Base-by-base conservation (phyloP, 73 alveolate species). In the Symbiodinium natans region DNA sequence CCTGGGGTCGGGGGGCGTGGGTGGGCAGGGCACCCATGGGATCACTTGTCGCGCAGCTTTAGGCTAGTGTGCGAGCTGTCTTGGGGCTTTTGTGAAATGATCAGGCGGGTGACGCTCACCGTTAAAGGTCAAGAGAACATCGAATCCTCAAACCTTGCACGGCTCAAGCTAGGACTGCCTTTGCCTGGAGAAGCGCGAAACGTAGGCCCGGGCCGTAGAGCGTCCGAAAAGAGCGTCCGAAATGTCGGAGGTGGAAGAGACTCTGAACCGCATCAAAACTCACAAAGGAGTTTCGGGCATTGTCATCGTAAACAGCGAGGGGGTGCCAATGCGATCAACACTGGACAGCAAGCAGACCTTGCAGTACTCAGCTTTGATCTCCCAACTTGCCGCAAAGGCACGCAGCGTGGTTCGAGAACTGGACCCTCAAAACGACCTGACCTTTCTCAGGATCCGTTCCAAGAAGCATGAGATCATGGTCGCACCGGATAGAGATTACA, bases 401-500 rank as follows among this genome's bases (percentile, higher is more conserved):
- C 92, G 99, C 54, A 99, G 99, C 77, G 99, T 99, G 40, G 99
- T 99, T 75, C 84, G 99, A 23, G 99, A 99, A 86, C 97, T 99
- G 74, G 98, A 92, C 74, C 99, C 99, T 13, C 99, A 99, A 99
- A 99, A 99, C 94, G 99, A 99, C 99, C 99, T 99, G 99, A 99
- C 99, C 80, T 99, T 99, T 99, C 99, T 99, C 93, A 99, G 99
- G 83, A 92, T 92, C 43, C 99, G 99, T 82, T 99, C 99, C 41
- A 99, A 99, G 99, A 99, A 99, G 92, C 99, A 99, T 92, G 99
- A 99, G 99, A 99, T 99, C 92, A 95, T 99, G 99, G 99, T 99
- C 42, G 99, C 99, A 8, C 99, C 99, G 19, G 99, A 99, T 93
- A 99, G 99, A 92, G 99, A 99, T 38, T 99, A 99, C 93, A 99